Base-by-base conservation (phyloP, 1,284 basidiomycete genomes). In the Tilletia horrida region DNA sequence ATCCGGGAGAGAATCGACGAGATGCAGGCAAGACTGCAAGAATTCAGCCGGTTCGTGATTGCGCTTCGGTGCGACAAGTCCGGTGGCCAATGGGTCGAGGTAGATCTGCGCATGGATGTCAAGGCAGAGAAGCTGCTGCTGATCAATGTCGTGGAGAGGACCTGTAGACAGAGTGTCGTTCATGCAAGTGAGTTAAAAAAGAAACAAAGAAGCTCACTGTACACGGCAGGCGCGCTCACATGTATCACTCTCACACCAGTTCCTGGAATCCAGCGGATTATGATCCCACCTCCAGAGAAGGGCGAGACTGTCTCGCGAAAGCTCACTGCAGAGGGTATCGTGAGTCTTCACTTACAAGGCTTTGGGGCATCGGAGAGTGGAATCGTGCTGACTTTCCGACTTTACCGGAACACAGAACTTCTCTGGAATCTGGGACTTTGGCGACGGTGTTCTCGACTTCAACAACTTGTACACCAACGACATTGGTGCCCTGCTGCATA, bases 381-480 rank as follows among this genome's bases (percentile, higher is more conserved):
- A n/a, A n/a, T n/a, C n/a, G n/a, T n/a, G n/a, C n/a, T 18, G 16
- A 48, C 45, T 25, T 13, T 4, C 4, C 43, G 16, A n/a, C n/a
- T 13, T 9, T 29, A 16, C 23, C 31, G 2, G 14, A 7, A 35
- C 29, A 23, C 48, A 64, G 55, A 98, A 97, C 83, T 87, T 98
- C 77, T 85, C 85, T 50, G 94, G 93, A 25, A 88, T 97, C 76
- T 97, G 96, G 94, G 85, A 88, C 67, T 92, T 92, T 78, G 89
- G 89, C 21, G 85, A 87, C 73, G 86, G 86, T 66, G 88, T 95
- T 70, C 86, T 97, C 70, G 90, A 95, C 78, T 87, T 92, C 65
- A 86, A 93, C 81, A 86, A 87, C 65, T 88, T 97, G 67, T 91
- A 91, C 78, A 94, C 94, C 29, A 98, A 98, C 84, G 94, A 98